Evolutionary conservation across 2,329 filamentous ascomycete genomes (phyloP).

Genomic region (Fusarium anthophilum): DNA sequence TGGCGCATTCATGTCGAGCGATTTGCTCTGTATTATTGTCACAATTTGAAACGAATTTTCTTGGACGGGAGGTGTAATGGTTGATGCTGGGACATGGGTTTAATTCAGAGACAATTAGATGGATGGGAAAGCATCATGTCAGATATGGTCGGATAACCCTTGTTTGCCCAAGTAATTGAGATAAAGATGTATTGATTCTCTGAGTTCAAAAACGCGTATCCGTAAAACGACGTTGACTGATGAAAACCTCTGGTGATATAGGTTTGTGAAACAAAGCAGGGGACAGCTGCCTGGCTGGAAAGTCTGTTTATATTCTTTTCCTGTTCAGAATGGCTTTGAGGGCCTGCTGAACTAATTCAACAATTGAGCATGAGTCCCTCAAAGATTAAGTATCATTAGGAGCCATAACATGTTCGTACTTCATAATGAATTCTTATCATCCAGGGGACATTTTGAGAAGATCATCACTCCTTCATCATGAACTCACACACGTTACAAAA

Average conservation of each 20-base stretch:
- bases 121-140: conserved; percentile 40
- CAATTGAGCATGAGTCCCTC: neutral
- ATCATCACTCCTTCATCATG: neutral
- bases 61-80: conserved; percentile 48
- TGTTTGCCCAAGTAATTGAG: conserved; percentile 30
- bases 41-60: conserved; percentile 48
- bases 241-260: neutral
- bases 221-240: neutral
- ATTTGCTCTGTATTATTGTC: conserved; percentile 45
- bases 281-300: neutral
- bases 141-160: conserved; percentile 37
- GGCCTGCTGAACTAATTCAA: neutral
- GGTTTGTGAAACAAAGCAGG: neutral
- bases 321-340: neutral
- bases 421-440: neutral
- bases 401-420: neutral
- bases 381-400: neutral
- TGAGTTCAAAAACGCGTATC: neutral
- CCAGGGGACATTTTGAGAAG: neutral
- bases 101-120: conserved; percentile 44
- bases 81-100: conserved; percentile 43
- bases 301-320: neutral
- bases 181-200: conserved; percentile 14
- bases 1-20: conserved; percentile 40
- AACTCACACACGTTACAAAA: neutral